Base-by-base conservation (phyloP, 2,329 filamentous ascomycete genomes). In the Aspergillus felis region DNA sequence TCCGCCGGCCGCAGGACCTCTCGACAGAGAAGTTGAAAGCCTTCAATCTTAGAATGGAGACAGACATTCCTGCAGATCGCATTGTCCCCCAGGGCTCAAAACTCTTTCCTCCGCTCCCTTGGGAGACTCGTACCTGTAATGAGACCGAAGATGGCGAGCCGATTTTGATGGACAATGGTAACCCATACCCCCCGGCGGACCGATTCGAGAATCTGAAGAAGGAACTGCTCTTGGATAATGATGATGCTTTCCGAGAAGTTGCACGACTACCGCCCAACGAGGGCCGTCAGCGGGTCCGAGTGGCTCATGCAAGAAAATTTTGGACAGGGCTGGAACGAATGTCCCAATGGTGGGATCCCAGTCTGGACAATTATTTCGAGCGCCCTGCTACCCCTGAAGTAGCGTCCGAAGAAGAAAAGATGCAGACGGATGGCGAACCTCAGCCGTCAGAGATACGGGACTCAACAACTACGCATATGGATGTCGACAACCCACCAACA, bases 291-390 rank as follows among this genome's bases (percentile, higher is more conserved):
- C 77, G 79, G 20, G 74, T 82, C 4, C 77, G 81, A 17, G 64
- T 87, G 48, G 79, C 81, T 0, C 81, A 85, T 61, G 79, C 83
- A 57, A 77, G 84, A 53, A 84, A 82, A 56, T 87, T 87, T 69
- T 87, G 82, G 80, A 77, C 79, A 53, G 80, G 78, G 2, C 73
- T 87, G 53, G 82, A 86, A 61, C 79, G 78, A 38, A 78, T 87
- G 78, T 76, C 82, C 17, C 82, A 84, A 61, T 87, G 85, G 65
- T 87, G 85, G 84, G 85, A 87, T 65, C 77, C 76, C 42, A 84
- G 80, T 57, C 66, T 81, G 50, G 85, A 87, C 62, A 71, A 84
- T 29, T 85, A 85, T 67, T 78, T 78, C 57, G 75, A 78, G 54
- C 69, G 72, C 17, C 68, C 73, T 27, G 65, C 63, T 22, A 66